These are phyloP conservation scores for Backusella morwellensis DNA, from an alignment of 192 early-diverging fungal genomes.

Conservation along the genomic window DNA sequence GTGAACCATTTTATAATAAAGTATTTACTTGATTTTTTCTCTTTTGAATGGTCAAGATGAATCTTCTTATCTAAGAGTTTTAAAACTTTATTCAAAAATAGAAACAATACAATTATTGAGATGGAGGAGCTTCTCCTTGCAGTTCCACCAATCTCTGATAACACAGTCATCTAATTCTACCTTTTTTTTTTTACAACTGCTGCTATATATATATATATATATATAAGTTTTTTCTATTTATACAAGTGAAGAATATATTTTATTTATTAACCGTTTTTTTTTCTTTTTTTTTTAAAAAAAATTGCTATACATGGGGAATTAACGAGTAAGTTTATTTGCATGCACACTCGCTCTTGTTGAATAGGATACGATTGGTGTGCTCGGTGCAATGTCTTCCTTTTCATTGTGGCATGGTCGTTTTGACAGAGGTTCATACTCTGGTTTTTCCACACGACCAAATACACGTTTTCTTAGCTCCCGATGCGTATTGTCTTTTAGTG, in stretches of 20 bases:
- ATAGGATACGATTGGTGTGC: neutral
- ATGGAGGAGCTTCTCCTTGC: slow-evolving; percentile 21
- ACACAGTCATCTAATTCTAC: neutral
- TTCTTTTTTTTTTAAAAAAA: too few relatives aligned
- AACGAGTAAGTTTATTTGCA: neutral
- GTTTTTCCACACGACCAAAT: neutral
- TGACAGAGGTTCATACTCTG: neutral
- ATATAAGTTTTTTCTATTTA: too few relatives aligned
- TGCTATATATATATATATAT: too few relatives aligned
- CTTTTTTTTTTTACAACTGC: too few relatives aligned
- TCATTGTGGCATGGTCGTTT: neutral
- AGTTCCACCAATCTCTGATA: slow-evolving; percentile 38
- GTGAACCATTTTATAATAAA: too few relatives aligned
- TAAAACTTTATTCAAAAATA: neutral
- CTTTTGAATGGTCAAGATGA: neutral
- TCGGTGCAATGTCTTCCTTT: neutral
- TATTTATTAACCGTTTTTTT: neutral
- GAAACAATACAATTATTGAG: neutral
- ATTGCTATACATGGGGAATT: neutral
- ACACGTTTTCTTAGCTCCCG: neutral
- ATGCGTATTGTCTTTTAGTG: neutral
- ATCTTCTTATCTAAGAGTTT: neutral
- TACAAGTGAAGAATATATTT: too few relatives aligned
- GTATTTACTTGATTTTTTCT: too few relatives aligned
- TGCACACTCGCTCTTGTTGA: neutral